Evolutionary conservation across 208 protist species (phyloP).

Genomic region (Trypanosoma mega): DNA sequence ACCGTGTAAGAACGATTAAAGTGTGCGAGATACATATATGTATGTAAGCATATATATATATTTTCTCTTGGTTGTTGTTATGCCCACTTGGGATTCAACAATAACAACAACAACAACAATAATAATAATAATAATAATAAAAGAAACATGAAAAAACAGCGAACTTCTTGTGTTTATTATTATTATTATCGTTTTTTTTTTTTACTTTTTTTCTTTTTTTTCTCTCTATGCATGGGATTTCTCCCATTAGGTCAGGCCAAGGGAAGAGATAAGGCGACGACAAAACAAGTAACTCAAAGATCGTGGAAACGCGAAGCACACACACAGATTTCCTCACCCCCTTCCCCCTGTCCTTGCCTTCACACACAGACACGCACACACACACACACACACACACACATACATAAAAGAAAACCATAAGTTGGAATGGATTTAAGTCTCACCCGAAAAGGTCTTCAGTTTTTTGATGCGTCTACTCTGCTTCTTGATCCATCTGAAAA

Average conservation of each 20-base stretch:
- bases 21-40: neutral
- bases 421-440: constrained; percentile 76
- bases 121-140: constrained; percentile 5
- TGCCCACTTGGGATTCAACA: neutral
- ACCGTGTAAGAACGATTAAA: constrained; percentile 1
- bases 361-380: too few species aligned
- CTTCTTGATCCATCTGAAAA: constrained; percentile 23
- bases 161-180: neutral
- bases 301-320: too few species aligned
- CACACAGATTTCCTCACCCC: too few species aligned
- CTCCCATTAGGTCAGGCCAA: too few species aligned
- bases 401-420: too few species aligned
- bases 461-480: constrained; percentile 59
- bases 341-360: too few species aligned
- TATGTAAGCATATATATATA: constrained; percentile 21
- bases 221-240: too few species aligned
- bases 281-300: too few species aligned
- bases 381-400: too few species aligned
- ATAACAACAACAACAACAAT: neutral
- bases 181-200: constrained; percentile 22
- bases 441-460: constrained; percentile 60
- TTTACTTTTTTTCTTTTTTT: constrained; percentile 13
- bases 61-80: constrained; percentile 1
- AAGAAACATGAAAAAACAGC: constrained; percentile 16
- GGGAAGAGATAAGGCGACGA: too few species aligned